Percentiles rank a stretch among this genome's conserved stretches.
phyloP scores from a whole-genome alignment of 225 moss, liverwort and hornwort species.

The Sphagnum tenellum region DNA sequence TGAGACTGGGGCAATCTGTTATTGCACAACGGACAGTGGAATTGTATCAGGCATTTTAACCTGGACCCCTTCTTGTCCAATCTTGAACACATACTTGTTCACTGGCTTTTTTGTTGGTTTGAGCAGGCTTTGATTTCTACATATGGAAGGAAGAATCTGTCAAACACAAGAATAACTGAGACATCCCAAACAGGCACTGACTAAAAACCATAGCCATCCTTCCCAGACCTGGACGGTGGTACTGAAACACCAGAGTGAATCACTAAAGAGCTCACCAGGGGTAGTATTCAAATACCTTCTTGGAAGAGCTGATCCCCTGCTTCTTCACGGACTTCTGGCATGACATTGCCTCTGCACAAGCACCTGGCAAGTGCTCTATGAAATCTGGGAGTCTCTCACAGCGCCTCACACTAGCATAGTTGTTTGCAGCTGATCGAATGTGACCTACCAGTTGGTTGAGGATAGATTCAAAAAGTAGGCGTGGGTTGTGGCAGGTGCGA shows the following conservation, averaged over 20 bases:
- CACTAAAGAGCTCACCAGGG: too few species aligned
- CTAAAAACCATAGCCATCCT: too few species aligned
- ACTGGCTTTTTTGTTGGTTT: too few species aligned
- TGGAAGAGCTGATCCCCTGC: conserved; percentile 14
- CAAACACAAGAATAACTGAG: too few species aligned
- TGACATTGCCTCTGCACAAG: conserved; percentile 42
- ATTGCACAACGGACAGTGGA: conserved; percentile 24
- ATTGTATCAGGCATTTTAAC: conserved; percentile 14
- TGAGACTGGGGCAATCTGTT: conserved; percentile 39
- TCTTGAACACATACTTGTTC: too few species aligned
- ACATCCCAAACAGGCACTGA: too few species aligned
- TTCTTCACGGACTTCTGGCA: conserved; percentile 21
- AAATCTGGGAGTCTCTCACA: conserved; percentile 79
- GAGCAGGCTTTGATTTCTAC: too few species aligned
- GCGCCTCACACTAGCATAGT: conserved; percentile 63
- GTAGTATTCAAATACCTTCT: conserved; percentile 19
- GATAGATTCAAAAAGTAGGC: conserved; percentile 74
- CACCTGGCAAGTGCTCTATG: conserved; percentile 47
- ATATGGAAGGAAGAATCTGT: too few species aligned
- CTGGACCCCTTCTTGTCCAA: too few species aligned
- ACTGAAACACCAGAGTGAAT: too few species aligned
- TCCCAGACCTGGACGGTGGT: too few species aligned
- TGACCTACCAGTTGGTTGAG: conserved; percentile 84
- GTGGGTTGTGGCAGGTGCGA: conserved; percentile 71
- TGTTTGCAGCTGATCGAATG: conserved; percentile 65